phyloP scores from a whole-genome alignment of 371 early-diverging fungal genomes.

The Mortierella sp. region DNA sequence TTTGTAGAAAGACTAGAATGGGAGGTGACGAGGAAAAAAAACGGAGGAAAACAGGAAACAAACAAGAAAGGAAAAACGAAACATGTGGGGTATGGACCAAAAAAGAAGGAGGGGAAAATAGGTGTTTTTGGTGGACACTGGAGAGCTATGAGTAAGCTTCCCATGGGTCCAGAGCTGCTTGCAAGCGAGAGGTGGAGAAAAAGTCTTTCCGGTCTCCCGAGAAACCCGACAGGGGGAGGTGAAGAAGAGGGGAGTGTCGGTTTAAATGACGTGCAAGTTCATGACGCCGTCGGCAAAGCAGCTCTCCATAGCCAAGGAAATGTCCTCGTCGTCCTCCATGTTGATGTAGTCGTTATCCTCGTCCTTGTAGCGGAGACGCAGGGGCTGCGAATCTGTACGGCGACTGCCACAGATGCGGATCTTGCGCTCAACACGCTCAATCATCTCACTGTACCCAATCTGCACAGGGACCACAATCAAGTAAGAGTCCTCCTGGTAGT shows the following conservation, averaged over 20 bases:
- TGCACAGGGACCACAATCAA: constrained; percentile 84
- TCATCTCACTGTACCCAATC: constrained; percentile 81
- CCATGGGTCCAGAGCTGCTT: constrained; percentile 1
- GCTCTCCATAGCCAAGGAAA: constrained; percentile 91
- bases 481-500: constrained; percentile 88
- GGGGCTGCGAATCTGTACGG: constrained; percentile 60
- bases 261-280: constrained; percentile 56
- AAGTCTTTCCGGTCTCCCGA: not conserved
- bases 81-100: constrained; percentile 8
- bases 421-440: constrained; percentile 88
- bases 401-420: constrained; percentile 83
- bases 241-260: not conserved
- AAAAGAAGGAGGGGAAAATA: not conserved
- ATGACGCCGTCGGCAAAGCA: constrained; percentile 59
- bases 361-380: constrained; percentile 90
- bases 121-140: not conserved
- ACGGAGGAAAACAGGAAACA: not conserved
- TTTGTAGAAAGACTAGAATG: not conserved
- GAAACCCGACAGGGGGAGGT: constrained; percentile 1
- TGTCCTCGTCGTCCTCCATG: constrained; percentile 92
- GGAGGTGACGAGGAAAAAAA: not conserved
- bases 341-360: constrained; percentile 93
- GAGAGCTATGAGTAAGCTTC: not conserved
- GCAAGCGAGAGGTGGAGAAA: not conserved
- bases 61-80: not conserved